Base-by-base conservation (phyloP, 768 basidiomycete genomes). In the Strobilomyces dryophilus region DNA sequence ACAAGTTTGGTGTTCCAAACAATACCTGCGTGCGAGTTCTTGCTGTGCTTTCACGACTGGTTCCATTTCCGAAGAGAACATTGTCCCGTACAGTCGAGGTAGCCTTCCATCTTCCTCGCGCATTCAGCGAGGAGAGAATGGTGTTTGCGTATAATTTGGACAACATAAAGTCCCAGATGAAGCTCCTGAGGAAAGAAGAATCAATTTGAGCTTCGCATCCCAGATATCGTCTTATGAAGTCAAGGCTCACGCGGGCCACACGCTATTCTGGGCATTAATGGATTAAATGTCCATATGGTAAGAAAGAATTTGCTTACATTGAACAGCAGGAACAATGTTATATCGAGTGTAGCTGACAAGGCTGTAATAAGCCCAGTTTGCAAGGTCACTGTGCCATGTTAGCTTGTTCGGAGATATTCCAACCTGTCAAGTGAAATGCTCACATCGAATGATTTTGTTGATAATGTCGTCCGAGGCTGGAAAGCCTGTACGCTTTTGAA, bases 381-480 rank as follows among this genome's bases (percentile, higher is more conserved):
- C n/a, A 70, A 42, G 4, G 66, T 67, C 48, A 68, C 69, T 60
- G 10, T 21, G 42, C 21, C 53, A n/a, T 6, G n/a, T 14, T 12
- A 17, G 9, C 44, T 53, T 20, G 45, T 32, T 6, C 0, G 4
- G 34, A 0, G 27, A 5, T 11, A 32, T 45, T 35, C 15, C 26
- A 20, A 17, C 9, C 4, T 6, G 4, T 9, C 18, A 9, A 15
- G 46, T 17, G 44, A 54, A n/a, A 40, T 8, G 51, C 68, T 34
- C 45, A 76, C 72, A 17, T 47, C 73, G 60, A 49, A 79, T 77
- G 46, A 79, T 72, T 41, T 64, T 70, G 55, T 78, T 74, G 2
- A 80, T 51, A 4, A 59, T n/a, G 48, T 51, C 41, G 9, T 79
- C 76, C 1, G 77, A 76, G 10, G 59, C 56, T 10, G 65, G 53